Evolutionary conservation across 306 rosid species (phyloP), one percentile per base, ranked within the genome.

Genomic region (Sicyos baderoa): DNA sequence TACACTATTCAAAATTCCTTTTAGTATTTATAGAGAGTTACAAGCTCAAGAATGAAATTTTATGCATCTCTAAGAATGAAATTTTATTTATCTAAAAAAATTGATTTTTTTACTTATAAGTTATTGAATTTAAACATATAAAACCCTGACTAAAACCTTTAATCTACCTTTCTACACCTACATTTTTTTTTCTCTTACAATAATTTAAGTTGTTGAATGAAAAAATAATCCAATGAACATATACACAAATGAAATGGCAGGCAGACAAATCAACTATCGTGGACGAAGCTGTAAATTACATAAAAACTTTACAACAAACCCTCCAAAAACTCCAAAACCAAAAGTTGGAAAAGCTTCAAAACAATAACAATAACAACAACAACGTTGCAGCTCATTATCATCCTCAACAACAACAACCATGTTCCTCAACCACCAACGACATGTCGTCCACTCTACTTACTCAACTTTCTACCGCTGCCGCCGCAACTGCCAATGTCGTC

Each of bases 261-360:
- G 51, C 51, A 0, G 51, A 47, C 51, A 47, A 47, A 47, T 47
- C 51, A 47, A 47, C 51, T 2, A 47, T 47, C 10, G 85, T 93
- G n/a, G 96, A 86, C 45, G 96, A 85, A 76, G 87, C 95, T 12
- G 83, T 83, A 76, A 86, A 51, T 14, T 73, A 78, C 82, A 86
- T 89, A 7, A 67, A 76, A 74, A 21, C 18, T 71, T 80, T 87
- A 2, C 48, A 87, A 54, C 16, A 75, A 7, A 79, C 77, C 21
- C 74, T 82, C 3, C 70, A 84, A n/a, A 59, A 77, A 60, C 80
- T 89, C 0, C 76, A 87, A 21, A 86, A 81, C 27, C 81, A 67
- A 27, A 93, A 86, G 57, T 71, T 53, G 4, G 92, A 89, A 42
- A 83, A 68, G 77, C 66, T 59, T 19, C 11, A 59, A 37, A 59